A percentile compares a stretch with the other conserved stretches of the same genome.
Conservation (phyloP, 352 stramenopile genomes). For the Phytopythium oedochilum region DNA sequence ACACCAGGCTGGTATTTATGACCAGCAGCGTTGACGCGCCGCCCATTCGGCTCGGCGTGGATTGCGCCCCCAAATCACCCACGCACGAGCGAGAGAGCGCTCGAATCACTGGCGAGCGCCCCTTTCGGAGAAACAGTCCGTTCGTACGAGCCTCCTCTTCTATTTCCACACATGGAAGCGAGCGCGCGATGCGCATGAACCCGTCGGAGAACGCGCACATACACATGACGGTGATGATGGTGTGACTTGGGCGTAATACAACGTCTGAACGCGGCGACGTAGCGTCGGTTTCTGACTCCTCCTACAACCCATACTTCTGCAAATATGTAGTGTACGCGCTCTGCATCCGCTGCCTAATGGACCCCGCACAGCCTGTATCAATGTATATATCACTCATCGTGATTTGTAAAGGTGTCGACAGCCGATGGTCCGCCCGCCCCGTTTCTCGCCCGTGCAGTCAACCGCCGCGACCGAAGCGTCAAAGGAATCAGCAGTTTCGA, state of each 20-base stretch:
- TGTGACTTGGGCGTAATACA: too few relatives aligned
- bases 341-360: too few relatives aligned
- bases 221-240: neutral
- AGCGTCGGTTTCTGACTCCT: neutral
- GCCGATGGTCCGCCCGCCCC: neutral
- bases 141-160: neutral
- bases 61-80: neutral
- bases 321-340: neutral
- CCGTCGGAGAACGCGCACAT: neutral
- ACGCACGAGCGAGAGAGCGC: neutral
- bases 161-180: neutral
- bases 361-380: too few relatives aligned
- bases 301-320: neutral
- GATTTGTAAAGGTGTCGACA: too few relatives aligned
- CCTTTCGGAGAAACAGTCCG: neutral
- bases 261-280: neutral
- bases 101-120: neutral
- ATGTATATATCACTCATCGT: too few relatives aligned
- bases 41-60: neutral
- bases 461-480: neutral
- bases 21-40: neutral
- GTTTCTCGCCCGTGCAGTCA: conserved; percentile 4
- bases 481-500: neutral
- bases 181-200: too few relatives aligned
- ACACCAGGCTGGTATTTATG: too few relatives aligned